Evolutionary conservation across 345 rosid genomes (phyloP).

Genomic region (Salix caprea): DNA sequence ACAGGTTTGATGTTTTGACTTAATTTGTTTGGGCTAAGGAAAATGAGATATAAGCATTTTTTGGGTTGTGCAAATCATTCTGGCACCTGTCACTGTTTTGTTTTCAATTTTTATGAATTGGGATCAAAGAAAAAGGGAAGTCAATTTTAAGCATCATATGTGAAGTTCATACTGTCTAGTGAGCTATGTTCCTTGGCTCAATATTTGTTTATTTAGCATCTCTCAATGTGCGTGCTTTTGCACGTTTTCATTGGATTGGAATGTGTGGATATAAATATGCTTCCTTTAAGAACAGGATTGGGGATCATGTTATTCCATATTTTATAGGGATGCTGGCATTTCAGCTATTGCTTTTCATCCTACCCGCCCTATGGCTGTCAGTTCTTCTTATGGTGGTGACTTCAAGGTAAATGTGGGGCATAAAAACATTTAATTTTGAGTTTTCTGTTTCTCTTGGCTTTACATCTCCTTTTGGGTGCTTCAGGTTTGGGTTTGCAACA

Average conservation of each 20-base stretch:
- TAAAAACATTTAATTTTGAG: constrained; percentile 1
- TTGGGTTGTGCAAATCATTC: not conserved
- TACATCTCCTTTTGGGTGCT: constrained; percentile 1
- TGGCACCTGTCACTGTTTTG: not conserved
- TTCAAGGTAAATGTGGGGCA: constrained; percentile 62
- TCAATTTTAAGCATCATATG: not conserved
- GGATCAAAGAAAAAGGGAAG: not conserved
- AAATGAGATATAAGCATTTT: not conserved
- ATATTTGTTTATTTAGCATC: not conserved
- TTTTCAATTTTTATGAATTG: not conserved
- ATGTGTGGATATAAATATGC: not conserved
- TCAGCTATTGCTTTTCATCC: constrained; percentile 83
- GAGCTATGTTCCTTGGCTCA: not conserved
- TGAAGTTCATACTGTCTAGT: not conserved
- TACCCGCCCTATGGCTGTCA: constrained; percentile 61
- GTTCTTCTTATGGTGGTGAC: constrained; percentile 81
- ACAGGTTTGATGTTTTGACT: constrained; percentile 45
- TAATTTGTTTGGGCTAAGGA: not conserved
- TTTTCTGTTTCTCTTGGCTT: not conserved
- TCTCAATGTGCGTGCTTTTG: not conserved
- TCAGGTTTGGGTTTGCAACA: constrained; percentile 73
- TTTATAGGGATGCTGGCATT: constrained; percentile 67
- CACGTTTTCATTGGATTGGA: not conserved
- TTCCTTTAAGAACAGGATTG: not conserved
- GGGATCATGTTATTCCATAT: not conserved